Base-by-base conservation (phyloP, 2,329 filamentous ascomycete species). In the Aureobasidium sp. region DNA sequence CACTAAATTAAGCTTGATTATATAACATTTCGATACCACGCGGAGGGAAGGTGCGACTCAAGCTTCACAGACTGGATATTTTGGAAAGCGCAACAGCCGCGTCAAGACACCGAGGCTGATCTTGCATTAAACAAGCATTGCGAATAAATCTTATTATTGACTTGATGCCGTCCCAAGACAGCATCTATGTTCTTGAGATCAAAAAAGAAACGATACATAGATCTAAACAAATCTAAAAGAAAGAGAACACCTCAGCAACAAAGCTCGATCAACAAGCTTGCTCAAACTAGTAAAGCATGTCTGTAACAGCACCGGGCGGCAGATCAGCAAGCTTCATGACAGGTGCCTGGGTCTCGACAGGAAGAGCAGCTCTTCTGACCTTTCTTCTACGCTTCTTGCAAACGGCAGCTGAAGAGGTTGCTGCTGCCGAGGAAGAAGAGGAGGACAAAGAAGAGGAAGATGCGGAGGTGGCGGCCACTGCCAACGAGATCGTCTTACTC, bases 351-450 rank as follows among this genome's bases (percentile, higher is more conserved):
- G 33, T 40, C 23, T 29, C 35, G 10, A 31, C 37, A 23, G 51
- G 50, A 4, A 8, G 17, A n/a, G 38, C 53, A 11, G 21, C n/a
- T 58, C 55, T 58, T 49, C 43, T 58, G 25, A 49, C 23, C 55
- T 58, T 58, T 58, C 55, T 58, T 37, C 55, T 37, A 17, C 55
- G 43, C 17, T 35, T 45, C 33, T 40, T 58, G 31, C 43, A 47
- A 10, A 31, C 42, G 15, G 40, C 29, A n/a, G 42, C 53, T 45
- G 53, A 11, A 2, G 53, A 57, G 1, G 43, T 38, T n/a, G 54
- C n/a, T 25, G 54, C 54, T 15, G 51, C 54, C 1, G 54, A 35
- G 13, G 54, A 57, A 23, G 53, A n/a, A 1, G 25, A 43, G 5
- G 50, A 40, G 5, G 50, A 37, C 2, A 29, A 38, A 17, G 47